Evolutionary conservation across 306 rosid species (phyloP).

Genomic region (Castanea crenata): DNA sequence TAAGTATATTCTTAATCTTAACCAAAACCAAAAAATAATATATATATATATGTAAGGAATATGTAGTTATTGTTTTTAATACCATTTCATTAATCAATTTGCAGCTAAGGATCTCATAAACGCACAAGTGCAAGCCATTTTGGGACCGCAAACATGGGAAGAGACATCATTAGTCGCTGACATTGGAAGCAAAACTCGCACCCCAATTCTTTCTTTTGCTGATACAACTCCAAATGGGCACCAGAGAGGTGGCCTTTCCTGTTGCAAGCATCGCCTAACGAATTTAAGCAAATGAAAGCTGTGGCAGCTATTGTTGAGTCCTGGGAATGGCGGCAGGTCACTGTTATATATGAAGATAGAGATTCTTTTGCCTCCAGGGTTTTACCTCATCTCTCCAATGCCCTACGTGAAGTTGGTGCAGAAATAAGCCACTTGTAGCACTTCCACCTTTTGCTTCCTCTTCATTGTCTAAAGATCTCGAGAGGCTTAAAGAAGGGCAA

Average conservation of each 20-base stretch:
- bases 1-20: too few species aligned
- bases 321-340: slow-evolving; percentile 35
- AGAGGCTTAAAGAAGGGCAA: slow-evolving; percentile 30
- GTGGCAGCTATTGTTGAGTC: slow-evolving; percentile 42
- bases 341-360: slow-evolving; percentile 38
- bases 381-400: slow-evolving; percentile 28
- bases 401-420: slow-evolving; percentile 27
- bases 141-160: slow-evolving; percentile 55
- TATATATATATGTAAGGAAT: too few species aligned
- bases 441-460: slow-evolving; percentile 33
- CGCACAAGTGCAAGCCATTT: slow-evolving; percentile 30
- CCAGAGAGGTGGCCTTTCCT: slow-evolving; percentile 38
- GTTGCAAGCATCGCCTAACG: slow-evolving; percentile 32
- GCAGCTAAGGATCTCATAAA: slow-evolving; percentile 46
- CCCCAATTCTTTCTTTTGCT: slow-evolving; percentile 41
- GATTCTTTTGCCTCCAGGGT: slow-evolving; percentile 27
- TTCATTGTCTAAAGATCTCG: slow-evolving; percentile 33
- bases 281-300: slow-evolving; percentile 39
- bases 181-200: slow-evolving; percentile 24
- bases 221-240: slow-evolving; percentile 47
- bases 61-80: too few species aligned
- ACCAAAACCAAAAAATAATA: too few species aligned
- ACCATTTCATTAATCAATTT: neutral
- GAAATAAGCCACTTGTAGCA: slow-evolving; percentile 24
- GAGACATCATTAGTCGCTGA: slow-evolving; percentile 37